Base-by-base conservation (phyloP, 257 asterid species). In the Catharanthus roseus region DNA sequence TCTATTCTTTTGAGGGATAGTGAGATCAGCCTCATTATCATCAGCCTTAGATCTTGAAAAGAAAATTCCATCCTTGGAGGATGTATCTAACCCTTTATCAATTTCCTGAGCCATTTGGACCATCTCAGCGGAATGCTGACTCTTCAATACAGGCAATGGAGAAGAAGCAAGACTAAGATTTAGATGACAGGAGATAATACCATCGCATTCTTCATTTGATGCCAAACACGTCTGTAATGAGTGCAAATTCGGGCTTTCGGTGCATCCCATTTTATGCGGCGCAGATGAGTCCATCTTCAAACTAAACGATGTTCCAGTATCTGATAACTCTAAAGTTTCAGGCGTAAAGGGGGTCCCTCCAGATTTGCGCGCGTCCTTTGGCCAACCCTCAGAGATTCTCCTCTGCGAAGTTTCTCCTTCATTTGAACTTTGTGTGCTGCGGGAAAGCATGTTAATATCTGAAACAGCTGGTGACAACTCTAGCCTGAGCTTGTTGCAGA, bases 91-190 rank as follows among this genome's bases (percentile, higher is more conserved):
- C 45, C 58, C n/a, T 61, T 42, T 79, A 60, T 80, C 67, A 4
- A 80, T 79, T 66, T n/a, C n/a, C n/a, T 74, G 80, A 76, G 74
- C 77, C 34, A 79, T 29, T 6, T 69, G 83, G 28, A 85, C 64
- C 63, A 75, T 60, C 71, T 53, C 75, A 33, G 67, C 62, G 12
- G 87, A 72, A 70, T 73, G 75, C 62, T 78, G 85, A 68, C 74
- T 78, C 77, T 70, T 81, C 74, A 80, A 68, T 60, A 84, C 78
- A 73, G 87, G 90, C 80, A 88, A 78, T 41, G 84, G 72, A 39
- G 92, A 88, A 51, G 97, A 91, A 29, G 98, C 90, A 28, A 93
- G 86, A 54, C 92, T 71, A 79, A 93, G 98, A 75, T 91, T 84
- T 65, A 93, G 77, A 31, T 85, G 96, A 85, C 97, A 89, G 58